Evolutionary conservation across 2,329 filamentous ascomycete species (phyloP).

Genomic region (Cytospora paraplurivora): DNA sequence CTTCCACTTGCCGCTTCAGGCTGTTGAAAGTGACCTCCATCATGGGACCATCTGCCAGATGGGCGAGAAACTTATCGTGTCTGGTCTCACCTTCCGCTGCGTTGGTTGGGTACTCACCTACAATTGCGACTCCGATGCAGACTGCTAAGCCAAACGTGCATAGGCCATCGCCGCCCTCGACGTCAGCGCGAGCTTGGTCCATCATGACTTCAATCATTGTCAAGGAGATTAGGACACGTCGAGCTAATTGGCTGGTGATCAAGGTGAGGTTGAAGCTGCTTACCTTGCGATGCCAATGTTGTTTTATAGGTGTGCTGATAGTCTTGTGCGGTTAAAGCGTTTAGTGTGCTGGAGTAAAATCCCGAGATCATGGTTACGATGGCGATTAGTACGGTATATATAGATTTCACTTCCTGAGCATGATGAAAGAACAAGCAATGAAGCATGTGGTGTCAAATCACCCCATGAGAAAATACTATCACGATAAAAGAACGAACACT

Average conservation of each 20-base stretch:
- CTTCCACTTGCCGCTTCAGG: background rate
- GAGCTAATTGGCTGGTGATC: background rate
- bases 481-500: no score
- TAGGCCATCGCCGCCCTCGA: background rate
- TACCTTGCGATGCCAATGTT: background rate
- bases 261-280: background rate
- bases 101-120: background rate
- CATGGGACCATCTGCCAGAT: background rate
- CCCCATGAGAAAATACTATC: no score
- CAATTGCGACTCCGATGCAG: slow-evolving; percentile 1
- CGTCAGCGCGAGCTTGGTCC: slow-evolving; percentile 5
- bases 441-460: no score
- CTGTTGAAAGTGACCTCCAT: background rate
- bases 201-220: slow-evolving; percentile 6
- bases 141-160: slow-evolving; percentile 3
- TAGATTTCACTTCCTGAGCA: no score
- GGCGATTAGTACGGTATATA: no score
- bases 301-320: background rate
- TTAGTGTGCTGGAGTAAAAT: no score
- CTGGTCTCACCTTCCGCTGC: background rate
- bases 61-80: slow-evolving; percentile 1
- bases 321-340: no score
- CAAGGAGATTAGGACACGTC: background rate
- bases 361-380: no score
- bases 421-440: no score